Percentiles rank a stretch among this genome's conserved stretches.
These are phyloP conservation scores for Ceratocystis cacaofunesta DNA, from an alignment of 2,329 filamentous ascomycete species.

Conservation along the genomic window DNA sequence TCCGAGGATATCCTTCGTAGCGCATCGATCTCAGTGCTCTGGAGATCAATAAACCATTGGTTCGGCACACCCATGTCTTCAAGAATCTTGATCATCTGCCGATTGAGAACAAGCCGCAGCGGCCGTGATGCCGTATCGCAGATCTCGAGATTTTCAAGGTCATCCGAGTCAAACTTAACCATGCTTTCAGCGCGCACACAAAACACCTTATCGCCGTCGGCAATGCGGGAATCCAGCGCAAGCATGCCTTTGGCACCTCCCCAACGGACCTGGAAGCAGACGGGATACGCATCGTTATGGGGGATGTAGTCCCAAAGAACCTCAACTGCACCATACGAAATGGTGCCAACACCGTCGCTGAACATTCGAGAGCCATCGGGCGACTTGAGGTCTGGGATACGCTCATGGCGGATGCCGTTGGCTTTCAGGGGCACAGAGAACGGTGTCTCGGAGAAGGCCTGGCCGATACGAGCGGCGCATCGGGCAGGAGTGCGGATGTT, in stretches of 20 bases:
- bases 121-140: conserved; percentile 55
- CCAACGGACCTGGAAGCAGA: conserved; percentile 60
- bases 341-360: conserved; percentile 65
- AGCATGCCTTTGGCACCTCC: conserved; percentile 68
- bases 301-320: conserved; percentile 45
- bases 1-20: conserved; percentile 45
- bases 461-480: conserved; percentile 45
- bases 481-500: conserved; percentile 38
- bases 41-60: conserved; percentile 48
- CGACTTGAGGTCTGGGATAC: conserved; percentile 39
- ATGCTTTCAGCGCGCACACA: conserved; percentile 54
- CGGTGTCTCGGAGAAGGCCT: conserved; percentile 62
- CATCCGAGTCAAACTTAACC: conserved; percentile 55
- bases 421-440: conserved; percentile 40
- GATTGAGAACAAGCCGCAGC: conserved; percentile 57
- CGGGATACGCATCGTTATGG: conserved; percentile 35
- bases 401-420: conserved; percentile 23
- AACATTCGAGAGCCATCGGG: conserved; percentile 42
- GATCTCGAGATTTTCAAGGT: conserved; percentile 47
- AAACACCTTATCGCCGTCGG: conserved; percentile 42
- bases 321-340: conserved; percentile 45
- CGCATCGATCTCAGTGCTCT: conserved; percentile 44
- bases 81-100: conserved; percentile 70
- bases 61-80: conserved; percentile 55
- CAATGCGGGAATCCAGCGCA: conserved; percentile 47